phyloP scores from a whole-genome alignment of 2,329 filamentous ascomycete genomes.

The Pseudogymnoascus sp. region DNA sequence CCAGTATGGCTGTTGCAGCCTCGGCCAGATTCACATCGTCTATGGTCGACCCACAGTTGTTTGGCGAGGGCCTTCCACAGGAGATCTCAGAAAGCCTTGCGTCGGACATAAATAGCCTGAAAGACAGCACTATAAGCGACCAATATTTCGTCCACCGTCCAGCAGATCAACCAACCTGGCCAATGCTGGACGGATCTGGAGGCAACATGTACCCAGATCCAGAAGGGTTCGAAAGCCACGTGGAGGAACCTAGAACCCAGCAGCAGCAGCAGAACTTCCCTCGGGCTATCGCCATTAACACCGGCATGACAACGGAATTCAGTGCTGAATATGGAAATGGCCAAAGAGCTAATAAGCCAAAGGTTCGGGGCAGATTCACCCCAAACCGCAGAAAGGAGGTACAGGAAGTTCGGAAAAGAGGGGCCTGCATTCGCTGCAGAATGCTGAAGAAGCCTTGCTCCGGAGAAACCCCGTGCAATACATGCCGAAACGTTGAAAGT shows the following conservation, averaged over 20 bases:
- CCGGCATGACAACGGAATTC: slow-evolving; percentile 25
- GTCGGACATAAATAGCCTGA: slow-evolving; percentile 20
- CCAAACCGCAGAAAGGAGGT: slow-evolving; percentile 55
- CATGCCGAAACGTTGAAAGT: slow-evolving; percentile 55
- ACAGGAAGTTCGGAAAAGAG: slow-evolving; percentile 56
- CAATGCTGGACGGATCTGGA: slow-evolving; percentile 22
- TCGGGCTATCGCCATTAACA: slow-evolving; percentile 20
- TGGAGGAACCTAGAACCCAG: slow-evolving; percentile 12
- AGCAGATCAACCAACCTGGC: slow-evolving; percentile 21
- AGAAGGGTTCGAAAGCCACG: slow-evolving; percentile 12
- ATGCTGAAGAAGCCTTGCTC: slow-evolving; percentile 61
- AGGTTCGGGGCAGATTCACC: slow-evolving; percentile 51
- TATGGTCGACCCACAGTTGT: slow-evolving; percentile 29
- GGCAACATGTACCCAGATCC: slow-evolving; percentile 19
- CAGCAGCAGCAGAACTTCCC: slow-evolving; percentile 14
- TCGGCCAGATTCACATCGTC: slow-evolving; percentile 23
- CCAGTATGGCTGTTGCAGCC: slow-evolving; percentile 21
- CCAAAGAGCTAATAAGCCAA: slow-evolving; percentile 27
- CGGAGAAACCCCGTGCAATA: slow-evolving; percentile 54
- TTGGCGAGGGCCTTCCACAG: slow-evolving; percentile 17
- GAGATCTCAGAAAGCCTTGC: slow-evolving; percentile 16
- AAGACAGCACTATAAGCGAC: slow-evolving; percentile 12
- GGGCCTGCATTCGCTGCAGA: slow-evolving; percentile 58
- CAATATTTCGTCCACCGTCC: slow-evolving; percentile 15
- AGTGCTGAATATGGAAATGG: slow-evolving; percentile 28